Evolutionary conservation across 768 basidiomycete species (phyloP).

Genomic region (Psilocybe cubensis): DNA sequence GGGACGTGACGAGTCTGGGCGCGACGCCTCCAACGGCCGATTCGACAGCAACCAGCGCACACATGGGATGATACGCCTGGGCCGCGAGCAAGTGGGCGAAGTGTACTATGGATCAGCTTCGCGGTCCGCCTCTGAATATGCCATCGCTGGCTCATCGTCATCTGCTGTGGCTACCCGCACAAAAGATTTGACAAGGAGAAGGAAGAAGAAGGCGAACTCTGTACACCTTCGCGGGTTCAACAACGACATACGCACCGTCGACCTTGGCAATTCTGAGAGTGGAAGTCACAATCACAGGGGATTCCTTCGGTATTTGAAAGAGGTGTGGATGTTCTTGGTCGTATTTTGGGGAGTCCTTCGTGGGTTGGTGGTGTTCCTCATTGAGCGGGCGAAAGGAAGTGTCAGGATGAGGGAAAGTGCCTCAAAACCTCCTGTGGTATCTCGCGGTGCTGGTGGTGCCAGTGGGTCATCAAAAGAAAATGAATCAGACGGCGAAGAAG

Average conservation of each 20-base stretch:
- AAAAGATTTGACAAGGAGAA: background rate
- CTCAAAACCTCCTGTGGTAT: background rate
- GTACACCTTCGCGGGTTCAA: conserved; percentile 17
- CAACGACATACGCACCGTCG: conserved; percentile 33
- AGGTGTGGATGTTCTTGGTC: conserved; percentile 24
- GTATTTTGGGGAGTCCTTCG: conserved; percentile 28
- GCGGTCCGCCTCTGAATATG: background rate
- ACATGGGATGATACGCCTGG: conserved; percentile 35
- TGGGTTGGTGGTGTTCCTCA: conserved; percentile 23
- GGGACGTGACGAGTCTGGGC: background rate
- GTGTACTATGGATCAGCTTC: conserved; percentile 27
- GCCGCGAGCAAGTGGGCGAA: conserved; percentile 31
- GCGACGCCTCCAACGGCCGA: background rate
- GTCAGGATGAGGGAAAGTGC: conserved; percentile 14
- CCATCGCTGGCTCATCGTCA: background rate
- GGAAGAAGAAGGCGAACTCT: background rate
- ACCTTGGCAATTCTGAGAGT: conserved; percentile 25
- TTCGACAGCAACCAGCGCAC: background rate
- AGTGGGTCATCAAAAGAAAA: conserved; percentile 16
- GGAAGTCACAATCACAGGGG: conserved; percentile 3
- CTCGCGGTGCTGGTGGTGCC: conserved; percentile 13
- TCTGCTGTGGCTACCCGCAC: background rate
- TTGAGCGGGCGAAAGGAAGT: conserved; percentile 20
- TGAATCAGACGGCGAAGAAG: conserved; percentile 32
- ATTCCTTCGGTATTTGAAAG: conserved; percentile 20